Evolutionary conservation across 2,329 filamentous ascomycete genomes (phyloP).

Genomic region (Boeremia lycopersici): DNA sequence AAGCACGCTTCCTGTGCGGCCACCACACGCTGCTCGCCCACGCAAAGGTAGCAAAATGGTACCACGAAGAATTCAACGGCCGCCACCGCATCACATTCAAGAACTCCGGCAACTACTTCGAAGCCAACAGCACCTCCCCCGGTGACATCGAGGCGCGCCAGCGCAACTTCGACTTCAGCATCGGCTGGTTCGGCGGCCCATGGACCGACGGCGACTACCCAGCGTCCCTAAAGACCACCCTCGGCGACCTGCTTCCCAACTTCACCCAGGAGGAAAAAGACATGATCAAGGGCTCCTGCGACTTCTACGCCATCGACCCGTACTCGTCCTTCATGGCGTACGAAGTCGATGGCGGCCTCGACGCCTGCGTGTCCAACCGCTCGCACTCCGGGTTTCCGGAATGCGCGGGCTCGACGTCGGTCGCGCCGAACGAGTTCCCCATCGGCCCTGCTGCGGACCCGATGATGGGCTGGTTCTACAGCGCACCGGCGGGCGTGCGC

Average conservation of each 20-base stretch:
- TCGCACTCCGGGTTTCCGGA: constrained; percentile 50
- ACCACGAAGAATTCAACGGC: constrained; percentile 54
- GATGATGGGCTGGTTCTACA: constrained; percentile 51
- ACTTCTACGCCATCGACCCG: constrained; percentile 52
- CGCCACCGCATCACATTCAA: constrained; percentile 52
- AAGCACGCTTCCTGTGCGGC: constrained; percentile 52
- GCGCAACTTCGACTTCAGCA: constrained; percentile 50
- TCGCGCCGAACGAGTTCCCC: constrained; percentile 52
- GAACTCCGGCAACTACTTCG: constrained; percentile 51
- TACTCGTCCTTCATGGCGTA: constrained; percentile 43
- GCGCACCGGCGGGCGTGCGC: constrained; percentile 49
- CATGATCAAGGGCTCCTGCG: constrained; percentile 52
- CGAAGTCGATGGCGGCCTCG: constrained; percentile 40
- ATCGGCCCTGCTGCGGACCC: constrained; percentile 52
- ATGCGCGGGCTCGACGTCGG: constrained; percentile 46
- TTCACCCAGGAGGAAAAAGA: constrained; percentile 49
- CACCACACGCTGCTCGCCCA: constrained; percentile 53
- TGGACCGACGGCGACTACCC: constrained; percentile 55
- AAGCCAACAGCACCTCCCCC: constrained; percentile 45
- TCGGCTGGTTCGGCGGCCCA: constrained; percentile 55
- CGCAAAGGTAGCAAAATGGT: constrained; percentile 53
- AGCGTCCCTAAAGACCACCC: constrained; percentile 46
- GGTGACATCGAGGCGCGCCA: constrained; percentile 47
- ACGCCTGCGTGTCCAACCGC: constrained; percentile 50
- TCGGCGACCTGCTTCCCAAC: constrained; percentile 48